Conservation (phyloP, 2,329 filamentous ascomycete species). For the Dactylonectria estremocensis region DNA sequence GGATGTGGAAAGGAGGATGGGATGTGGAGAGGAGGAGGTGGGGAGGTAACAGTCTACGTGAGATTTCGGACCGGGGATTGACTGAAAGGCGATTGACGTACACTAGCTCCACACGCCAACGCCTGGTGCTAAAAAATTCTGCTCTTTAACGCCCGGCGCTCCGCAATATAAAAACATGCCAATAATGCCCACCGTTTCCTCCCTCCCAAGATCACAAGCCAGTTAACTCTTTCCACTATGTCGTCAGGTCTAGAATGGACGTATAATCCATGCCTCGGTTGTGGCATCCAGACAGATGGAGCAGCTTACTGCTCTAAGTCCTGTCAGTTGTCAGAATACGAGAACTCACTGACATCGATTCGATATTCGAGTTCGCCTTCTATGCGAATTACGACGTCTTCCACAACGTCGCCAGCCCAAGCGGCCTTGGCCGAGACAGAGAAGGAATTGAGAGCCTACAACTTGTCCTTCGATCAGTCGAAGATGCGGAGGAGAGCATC, state of each 20-base stretch:
- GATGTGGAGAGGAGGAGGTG: too few relatives aligned
- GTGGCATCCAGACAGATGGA: background rate
- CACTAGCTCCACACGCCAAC: background rate
- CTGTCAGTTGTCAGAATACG: conserved; percentile 8
- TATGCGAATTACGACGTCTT: background rate
- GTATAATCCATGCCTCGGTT: conserved; percentile 7
- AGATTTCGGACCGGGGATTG: background rate
- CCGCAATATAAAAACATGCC: background rate
- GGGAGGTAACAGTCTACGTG: too few relatives aligned
- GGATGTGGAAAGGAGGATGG: too few relatives aligned
- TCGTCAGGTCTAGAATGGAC: conserved; percentile 9
- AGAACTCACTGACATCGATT: background rate
- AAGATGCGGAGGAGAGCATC: conserved; percentile 7
- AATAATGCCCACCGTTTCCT: background rate
- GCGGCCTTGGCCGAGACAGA: conserved; percentile 1
- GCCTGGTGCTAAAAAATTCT: background rate
- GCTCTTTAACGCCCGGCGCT: background rate
- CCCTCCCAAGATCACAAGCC: background rate
- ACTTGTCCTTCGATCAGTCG: background rate
- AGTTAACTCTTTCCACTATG: background rate
- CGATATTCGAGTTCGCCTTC: too few relatives aligned
- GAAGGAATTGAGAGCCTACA: conserved; percentile 7
- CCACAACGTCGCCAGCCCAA: conserved; percentile 5
- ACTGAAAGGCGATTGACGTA: background rate
- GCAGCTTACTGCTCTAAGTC: conserved; percentile 1